These are phyloP conservation scores for Fusarium marasasianum DNA, from an alignment of 2,329 filamentous ascomycete genomes.

Conservation along the genomic window DNA sequence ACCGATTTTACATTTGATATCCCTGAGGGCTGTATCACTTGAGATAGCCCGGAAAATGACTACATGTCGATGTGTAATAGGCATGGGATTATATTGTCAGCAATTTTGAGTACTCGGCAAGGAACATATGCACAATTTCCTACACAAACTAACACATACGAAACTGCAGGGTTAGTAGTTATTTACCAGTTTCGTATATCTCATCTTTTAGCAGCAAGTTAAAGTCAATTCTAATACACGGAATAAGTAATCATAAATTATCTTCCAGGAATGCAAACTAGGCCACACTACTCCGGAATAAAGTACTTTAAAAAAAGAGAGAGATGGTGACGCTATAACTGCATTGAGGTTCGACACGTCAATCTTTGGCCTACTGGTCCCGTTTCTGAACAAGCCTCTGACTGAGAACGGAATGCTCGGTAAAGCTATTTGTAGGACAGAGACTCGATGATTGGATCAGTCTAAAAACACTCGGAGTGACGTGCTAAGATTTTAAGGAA, in stretches of 20 bases:
- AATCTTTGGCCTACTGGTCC: conserved; percentile 9
- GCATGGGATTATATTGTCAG: neutral
- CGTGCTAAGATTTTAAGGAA: neutral
- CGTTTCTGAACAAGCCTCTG: neutral
- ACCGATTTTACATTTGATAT: too few species aligned
- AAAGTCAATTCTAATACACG: neutral
- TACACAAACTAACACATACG: too few species aligned
- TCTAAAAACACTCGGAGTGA: neutral
- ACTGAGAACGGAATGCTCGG: conserved; percentile 18
- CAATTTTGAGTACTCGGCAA: neutral
- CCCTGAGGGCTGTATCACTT: too few species aligned
- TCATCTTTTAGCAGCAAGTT: neutral
- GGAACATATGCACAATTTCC: neutral
- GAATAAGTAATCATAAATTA: neutral
- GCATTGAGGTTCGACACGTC: conserved; percentile 16
- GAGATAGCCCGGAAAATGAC: neutral
- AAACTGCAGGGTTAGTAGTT: neutral
- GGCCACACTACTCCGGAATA: neutral
- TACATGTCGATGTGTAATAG: neutral
- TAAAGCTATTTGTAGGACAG: neutral
- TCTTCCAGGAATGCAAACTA: neutral
- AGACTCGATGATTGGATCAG: neutral
- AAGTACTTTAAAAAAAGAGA: neutral
- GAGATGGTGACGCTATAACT: conserved; percentile 17
- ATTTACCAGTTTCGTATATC: neutral